Evolutionary conservation across 2,329 filamentous ascomycete genomes (phyloP).

Genomic region (Colletotrichum spinosum): DNA sequence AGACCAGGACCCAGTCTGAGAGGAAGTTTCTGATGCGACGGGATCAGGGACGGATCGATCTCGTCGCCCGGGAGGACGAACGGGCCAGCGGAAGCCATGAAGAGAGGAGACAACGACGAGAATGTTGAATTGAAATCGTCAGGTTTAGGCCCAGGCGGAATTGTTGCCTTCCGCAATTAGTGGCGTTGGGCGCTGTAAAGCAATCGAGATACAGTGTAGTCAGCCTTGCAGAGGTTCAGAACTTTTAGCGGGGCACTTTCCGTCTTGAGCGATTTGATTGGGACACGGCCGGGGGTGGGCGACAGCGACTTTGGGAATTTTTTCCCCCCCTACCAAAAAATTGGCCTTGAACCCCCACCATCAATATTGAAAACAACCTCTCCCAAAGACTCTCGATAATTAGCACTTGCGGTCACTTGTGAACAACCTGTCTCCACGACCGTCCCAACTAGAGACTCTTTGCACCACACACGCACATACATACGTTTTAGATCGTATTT

Average conservation of each 20-base stretch:
- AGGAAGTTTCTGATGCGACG: slow-evolving; percentile 74
- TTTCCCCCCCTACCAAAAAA: slow-evolving; percentile 34
- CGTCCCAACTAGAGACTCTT: slow-evolving; percentile 1
- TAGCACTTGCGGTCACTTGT: slow-evolving; percentile 16
- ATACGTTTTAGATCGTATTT: background rate
- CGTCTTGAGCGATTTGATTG: slow-evolving; percentile 27
- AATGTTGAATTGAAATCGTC: slow-evolving; percentile 25
- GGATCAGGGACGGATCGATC: slow-evolving; percentile 74
- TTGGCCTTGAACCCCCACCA: slow-evolving; percentile 38
- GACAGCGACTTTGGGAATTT: slow-evolving; percentile 29
- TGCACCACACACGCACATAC: background rate
- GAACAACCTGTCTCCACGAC: slow-evolving; percentile 8
- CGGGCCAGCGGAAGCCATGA: slow-evolving; percentile 68
- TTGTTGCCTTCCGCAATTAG: slow-evolving; percentile 9
- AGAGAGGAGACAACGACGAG: slow-evolving; percentile 26
- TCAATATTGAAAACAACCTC: slow-evolving; percentile 31
- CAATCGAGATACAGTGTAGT: background rate
- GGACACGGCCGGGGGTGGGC: slow-evolving; percentile 24
- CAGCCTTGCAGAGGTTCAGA: slow-evolving; percentile 38
- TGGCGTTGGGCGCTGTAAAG: background rate
- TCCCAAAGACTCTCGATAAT: slow-evolving; percentile 20
- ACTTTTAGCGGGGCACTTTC: slow-evolving; percentile 39
- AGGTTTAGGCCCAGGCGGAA: background rate
- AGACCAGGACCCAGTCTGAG: slow-evolving; percentile 88
- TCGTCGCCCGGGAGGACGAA: slow-evolving; percentile 86